Evolutionary conservation across 495 filamentous ascomycete species (phyloP), one percentile per base, ranked within the genome.

Genomic region (Talaromyces wortmannii): DNA sequence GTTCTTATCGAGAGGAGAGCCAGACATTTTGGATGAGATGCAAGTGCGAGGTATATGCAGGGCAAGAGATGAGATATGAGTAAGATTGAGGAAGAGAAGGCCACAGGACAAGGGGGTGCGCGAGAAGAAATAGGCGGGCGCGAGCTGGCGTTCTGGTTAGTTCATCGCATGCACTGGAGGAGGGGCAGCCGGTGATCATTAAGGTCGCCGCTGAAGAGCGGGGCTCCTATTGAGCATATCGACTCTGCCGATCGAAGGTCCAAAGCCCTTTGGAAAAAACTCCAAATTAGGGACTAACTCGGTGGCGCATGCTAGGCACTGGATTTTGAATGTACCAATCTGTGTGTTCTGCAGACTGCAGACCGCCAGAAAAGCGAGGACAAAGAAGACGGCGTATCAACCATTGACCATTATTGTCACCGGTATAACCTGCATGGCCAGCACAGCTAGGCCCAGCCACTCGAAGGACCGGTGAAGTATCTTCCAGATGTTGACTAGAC

Each of bases 1-100:
- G 48, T 69, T 74, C 63, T 75, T 56, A 36, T 61, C 57, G 55
- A 76, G 45, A 11, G 68, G 70, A 12, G 50, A 63, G 47, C 59
- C 66, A 52, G 70, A 62, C 71, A 74, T 74, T 60, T 29, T 61
- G 63, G 6, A 48, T 45, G 42, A 50, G 36, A 48, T 48, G 48
- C 32, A 51, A 31, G n/a, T 30, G 30, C n/a, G 30, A 48, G 29
- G 29, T 32, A 57, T 43, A 46, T 18, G 18, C 18, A 45, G 36
- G 36, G 36, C 36, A 13, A 40, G 36, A 23, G 36, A 40, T 40
- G 36, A 40, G 36, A 40, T 2, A 8, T 7, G 17, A 46, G 44
- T 2, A 17, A 46, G 16, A 15, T n/a, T 15, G 44, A 46, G 16
- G n/a, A 46, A 46, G 15, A 46, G 44, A 46, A 8, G 17, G 15